Evolutionary conservation across 208 protist species (phyloP).

Genomic region (Trypanosoma brucei): DNA sequence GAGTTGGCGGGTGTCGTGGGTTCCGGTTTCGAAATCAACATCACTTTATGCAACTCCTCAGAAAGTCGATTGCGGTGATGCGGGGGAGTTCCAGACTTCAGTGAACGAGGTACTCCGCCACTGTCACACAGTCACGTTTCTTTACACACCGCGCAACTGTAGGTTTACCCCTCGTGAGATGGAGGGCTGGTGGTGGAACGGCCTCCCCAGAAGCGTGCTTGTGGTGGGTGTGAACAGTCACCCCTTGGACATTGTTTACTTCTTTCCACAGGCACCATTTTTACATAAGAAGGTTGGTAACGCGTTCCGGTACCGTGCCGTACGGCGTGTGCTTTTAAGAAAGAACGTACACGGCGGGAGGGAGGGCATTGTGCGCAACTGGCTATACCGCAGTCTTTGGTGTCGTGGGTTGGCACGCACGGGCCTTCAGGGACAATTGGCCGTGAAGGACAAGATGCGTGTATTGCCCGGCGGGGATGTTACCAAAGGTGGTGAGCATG

Average conservation of each 20-base stretch:
- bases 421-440: conserved; percentile 5
- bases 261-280: conserved; percentile 68
- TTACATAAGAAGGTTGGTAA: conserved; percentile 64
- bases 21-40: conserved; percentile 8
- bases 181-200: conserved; percentile 45
- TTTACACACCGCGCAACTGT: conserved; percentile 30
- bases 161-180: conserved; percentile 34
- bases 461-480: conserved; percentile 6
- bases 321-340: conserved; percentile 39
- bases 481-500: conserved; percentile 15
- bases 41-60: background rate
- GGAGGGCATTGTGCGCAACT: conserved; percentile 11
- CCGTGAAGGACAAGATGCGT: conserved; percentile 13
- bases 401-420: conserved; percentile 25
- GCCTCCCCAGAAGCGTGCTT: conserved; percentile 47
- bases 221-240: conserved; percentile 68
- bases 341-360: conserved; percentile 23
- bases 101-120: conserved; percentile 23
- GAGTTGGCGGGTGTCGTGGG: conserved; percentile 27
- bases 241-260: conserved; percentile 51
- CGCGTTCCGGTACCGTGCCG: conserved; percentile 55
- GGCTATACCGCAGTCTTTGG: conserved; percentile 11
- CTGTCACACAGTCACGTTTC: conserved; percentile 16
- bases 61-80: background rate
- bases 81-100: conserved; percentile 5